Evolutionary conservation across 2,329 filamentous ascomycete species (phyloP).

Genomic region (Talaromyces sp.): DNA sequence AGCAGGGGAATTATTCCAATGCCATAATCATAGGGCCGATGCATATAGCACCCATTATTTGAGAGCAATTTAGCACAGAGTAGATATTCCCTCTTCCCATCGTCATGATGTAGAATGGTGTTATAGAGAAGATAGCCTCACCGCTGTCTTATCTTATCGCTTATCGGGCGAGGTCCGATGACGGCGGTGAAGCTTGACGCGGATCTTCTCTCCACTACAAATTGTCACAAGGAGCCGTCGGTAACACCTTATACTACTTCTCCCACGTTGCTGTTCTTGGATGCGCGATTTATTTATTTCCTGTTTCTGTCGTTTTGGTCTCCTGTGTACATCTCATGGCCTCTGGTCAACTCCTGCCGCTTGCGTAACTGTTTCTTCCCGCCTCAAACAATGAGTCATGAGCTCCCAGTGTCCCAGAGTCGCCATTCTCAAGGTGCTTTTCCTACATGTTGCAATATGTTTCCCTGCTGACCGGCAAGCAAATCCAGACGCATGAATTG

Average conservation of each 20-base stretch:
- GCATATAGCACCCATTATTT: not conserved
- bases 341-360: not conserved
- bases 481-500: constrained; percentile 6
- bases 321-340: not conserved
- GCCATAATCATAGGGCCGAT: constrained; percentile 46
- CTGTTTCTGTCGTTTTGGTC: not conserved
- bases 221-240: not conserved
- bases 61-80: not conserved
- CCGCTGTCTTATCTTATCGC: not conserved
- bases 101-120: too few relatives aligned
- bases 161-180: not conserved
- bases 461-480: not conserved
- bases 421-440: constrained; percentile 1
- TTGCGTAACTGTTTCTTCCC: not conserved
- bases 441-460: too few relatives aligned
- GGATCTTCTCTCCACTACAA: not conserved
- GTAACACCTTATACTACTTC: not conserved
- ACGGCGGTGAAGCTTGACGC: not conserved
- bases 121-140: not conserved
- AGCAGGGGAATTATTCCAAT: constrained; percentile 56
- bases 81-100: not conserved
- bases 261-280: not conserved
- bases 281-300: not conserved
- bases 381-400: constrained; percentile 10
- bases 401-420: constrained; percentile 6